Percentiles rank a stretch among this genome's conserved stretches.
Evolutionary conservation across 208 protist species (phyloP).

Genomic region (Trypanosoma melophagium): DNA sequence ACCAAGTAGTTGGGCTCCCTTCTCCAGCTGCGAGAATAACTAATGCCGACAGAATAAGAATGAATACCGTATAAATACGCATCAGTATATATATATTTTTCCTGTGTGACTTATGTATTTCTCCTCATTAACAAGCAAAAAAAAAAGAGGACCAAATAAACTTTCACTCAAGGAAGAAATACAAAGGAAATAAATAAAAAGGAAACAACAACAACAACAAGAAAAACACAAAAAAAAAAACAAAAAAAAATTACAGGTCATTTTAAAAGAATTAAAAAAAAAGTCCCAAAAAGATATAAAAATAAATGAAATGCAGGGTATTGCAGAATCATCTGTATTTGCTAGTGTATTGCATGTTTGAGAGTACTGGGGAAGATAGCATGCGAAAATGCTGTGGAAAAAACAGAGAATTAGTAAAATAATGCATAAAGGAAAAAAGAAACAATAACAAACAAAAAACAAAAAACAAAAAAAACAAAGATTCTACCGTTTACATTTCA

Average conservation of each 20-base stretch:
- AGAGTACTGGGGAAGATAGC: too few relatives aligned
- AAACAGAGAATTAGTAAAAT: not conserved
- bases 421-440: not conserved
- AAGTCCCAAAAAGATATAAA: too few relatives aligned
- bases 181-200: not conserved
- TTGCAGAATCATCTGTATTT: too few relatives aligned
- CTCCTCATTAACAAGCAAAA: too few relatives aligned
- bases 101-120: too few relatives aligned
- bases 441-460: constrained; percentile 19
- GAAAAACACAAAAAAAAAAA: not conserved
- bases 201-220: not conserved
- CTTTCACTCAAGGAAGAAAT: not conserved
- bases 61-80: not conserved
- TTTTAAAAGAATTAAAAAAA: too few relatives aligned
- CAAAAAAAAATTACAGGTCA: too few relatives aligned
- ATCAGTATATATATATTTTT: not conserved
- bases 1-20: too few relatives aligned
- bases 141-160: too few relatives aligned
- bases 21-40: not conserved
- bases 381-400: constrained; percentile 2
- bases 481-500: not conserved
- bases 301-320: too few relatives aligned
- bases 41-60: not conserved
- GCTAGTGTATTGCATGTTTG: too few relatives aligned
- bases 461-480: constrained; percentile 28